phyloP scores from a whole-genome alignment of 768 basidiomycete species.

The Tulasnella sp. region DNA sequence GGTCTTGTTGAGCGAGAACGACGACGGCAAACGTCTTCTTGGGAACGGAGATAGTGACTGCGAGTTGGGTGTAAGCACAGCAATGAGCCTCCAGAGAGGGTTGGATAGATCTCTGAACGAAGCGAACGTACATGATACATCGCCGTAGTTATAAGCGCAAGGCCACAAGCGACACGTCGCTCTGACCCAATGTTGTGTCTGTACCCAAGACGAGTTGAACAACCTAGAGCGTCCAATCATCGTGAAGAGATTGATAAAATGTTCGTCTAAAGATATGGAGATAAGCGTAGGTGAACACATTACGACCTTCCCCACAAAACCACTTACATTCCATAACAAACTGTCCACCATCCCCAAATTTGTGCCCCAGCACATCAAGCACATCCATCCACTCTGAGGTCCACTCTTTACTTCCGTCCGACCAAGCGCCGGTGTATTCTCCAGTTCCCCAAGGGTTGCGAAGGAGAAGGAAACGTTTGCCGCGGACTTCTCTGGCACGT shows the following conservation, averaged over 20 bases:
- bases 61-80: neutral
- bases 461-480: conserved; percentile 40
- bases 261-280: conserved; percentile 13
- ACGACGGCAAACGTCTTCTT: conserved; percentile 36
- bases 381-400: conserved; percentile 13
- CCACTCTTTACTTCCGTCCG: conserved; percentile 14
- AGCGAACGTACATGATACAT: conserved; percentile 41
- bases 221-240: conserved; percentile 38
- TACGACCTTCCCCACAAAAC: too few species aligned
- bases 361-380: conserved; percentile 10
- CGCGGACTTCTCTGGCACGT: conserved; percentile 35
- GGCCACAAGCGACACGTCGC: conserved; percentile 35
- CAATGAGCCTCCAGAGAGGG: neutral
- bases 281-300: neutral
- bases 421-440: conserved; percentile 13
- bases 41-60: conserved; percentile 40
- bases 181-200: conserved; percentile 41
- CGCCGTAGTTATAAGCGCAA: conserved; percentile 43
- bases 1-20: conserved; percentile 43
- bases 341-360: conserved; percentile 14
- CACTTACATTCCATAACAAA: conserved; percentile 15
- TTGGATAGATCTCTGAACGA: neutral
- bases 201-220: conserved; percentile 40
- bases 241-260: conserved; percentile 29
- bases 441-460: conserved; percentile 43